Conservation (phyloP, 2,329 filamentous ascomycete genomes). For the Trichophyton rubrum region DNA sequence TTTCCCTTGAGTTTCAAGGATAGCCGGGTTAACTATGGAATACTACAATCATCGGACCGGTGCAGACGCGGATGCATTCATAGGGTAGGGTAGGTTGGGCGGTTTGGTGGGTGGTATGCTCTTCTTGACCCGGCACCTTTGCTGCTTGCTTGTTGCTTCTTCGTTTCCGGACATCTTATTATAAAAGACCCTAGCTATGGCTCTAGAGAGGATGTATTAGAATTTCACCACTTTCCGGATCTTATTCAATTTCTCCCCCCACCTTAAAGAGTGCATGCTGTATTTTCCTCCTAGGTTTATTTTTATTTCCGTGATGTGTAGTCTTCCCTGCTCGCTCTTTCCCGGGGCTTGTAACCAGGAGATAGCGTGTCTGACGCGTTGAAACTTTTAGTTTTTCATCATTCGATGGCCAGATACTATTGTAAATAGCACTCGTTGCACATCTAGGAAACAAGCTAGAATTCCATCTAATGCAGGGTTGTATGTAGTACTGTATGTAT, state of each 20-base stretch:
- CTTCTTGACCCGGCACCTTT: not conserved
- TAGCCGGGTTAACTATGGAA: not conserved
- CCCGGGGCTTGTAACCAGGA: not conserved
- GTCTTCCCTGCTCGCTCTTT: no score
- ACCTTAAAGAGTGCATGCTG: not conserved
- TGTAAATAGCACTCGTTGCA: not conserved
- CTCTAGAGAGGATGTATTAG: not conserved
- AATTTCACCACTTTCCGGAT: not conserved
- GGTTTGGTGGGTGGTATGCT: not conserved
- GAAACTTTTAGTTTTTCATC: not conserved
- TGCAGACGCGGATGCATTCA: not conserved
- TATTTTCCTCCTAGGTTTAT: no score
- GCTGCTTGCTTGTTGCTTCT: not conserved
- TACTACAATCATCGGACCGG: not conserved
- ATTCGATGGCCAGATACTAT: not conserved
- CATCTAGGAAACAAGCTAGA: not conserved
- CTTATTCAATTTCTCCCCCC: not conserved
- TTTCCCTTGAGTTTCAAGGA: not conserved
- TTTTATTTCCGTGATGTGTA: no score
- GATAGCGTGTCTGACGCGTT: not conserved
- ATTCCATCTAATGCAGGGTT: not conserved
- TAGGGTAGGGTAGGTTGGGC: not conserved
- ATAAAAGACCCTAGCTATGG: not conserved
- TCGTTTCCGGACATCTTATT: not conserved
- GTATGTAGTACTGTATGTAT: not conserved